phyloP scores from a whole-genome alignment of 345 rosid species.

The Aegle marmelos region DNA sequence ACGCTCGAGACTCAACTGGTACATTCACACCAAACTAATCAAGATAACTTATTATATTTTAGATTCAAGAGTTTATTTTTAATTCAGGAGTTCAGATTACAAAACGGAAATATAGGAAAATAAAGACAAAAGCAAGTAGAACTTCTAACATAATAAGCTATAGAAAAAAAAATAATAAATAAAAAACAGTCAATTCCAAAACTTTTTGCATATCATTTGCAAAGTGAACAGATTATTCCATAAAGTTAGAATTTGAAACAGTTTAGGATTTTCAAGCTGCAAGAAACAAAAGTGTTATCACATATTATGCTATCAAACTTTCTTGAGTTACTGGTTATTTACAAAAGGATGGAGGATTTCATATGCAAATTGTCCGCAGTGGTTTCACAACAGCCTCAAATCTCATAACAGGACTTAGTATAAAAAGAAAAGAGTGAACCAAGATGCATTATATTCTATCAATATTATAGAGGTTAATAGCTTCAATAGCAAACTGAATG shows the following conservation, averaged over 20 bases:
- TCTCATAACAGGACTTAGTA: not conserved
- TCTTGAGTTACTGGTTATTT: not conserved
- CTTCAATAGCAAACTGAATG: not conserved
- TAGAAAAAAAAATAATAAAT: not conserved
- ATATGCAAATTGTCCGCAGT: not conserved
- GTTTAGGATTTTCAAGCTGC: not conserved
- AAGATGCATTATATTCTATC: not conserved
- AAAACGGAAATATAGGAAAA: not conserved
- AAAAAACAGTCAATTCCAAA: too few relatives aligned
- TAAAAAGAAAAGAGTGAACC: not conserved
- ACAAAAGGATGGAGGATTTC: not conserved
- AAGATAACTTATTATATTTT: slow-evolving; percentile 6
- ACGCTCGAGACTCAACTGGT: slow-evolving; percentile 87
- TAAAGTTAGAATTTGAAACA: not conserved
- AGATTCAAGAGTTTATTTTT: not conserved
- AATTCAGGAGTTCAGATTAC: not conserved
- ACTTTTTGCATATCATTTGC: not conserved
- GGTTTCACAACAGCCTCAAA: not conserved
- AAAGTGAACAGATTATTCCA: not conserved
- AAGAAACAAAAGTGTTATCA: not conserved
- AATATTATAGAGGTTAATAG: not conserved
- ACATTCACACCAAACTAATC: slow-evolving; percentile 26
- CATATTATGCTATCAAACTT: not conserved
- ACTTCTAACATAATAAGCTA: not conserved
- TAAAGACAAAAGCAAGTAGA: not conserved